Base-by-base conservation (phyloP, 805 yeast genomes). In the Yarrowia osloensis region DNA sequence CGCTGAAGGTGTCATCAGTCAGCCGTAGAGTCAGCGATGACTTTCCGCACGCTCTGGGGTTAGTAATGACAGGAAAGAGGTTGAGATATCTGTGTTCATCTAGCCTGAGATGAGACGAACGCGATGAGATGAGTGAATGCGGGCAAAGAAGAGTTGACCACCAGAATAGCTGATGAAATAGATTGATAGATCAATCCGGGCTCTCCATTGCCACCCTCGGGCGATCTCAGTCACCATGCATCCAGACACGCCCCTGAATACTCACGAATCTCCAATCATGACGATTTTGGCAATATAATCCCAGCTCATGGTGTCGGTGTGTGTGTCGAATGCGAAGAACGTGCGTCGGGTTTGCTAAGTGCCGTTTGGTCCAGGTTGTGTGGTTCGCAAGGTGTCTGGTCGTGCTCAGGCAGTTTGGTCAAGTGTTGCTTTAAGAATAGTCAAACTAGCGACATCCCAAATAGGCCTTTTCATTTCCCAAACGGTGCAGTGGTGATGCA, bases 261-360 rank as follows among this genome's bases (percentile, higher is more conserved):
- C 77, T 29, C 69, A 74, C 77, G 79, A 76, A 62, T 76, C 78
- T 9, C 78, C 78, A 17, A 76, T 74, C 79, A 76, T 76, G 52
- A 76, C 76, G 69, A 65, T 40, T 37, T 68, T 46, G 57, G 66
- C 66, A 26, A 61, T 61, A 26, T 44, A 61, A 19, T 46, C 54
- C 66, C 66, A 61, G 33, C 54, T 46, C 66, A 61, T 61, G n/a
- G 29, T 44, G 33, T 37, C 15, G 13, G 19, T 19, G 47, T 26
- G 3, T 37, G 7, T 26, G 31, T 55, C 33, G 33, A 13, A 11
- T 42, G 29, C 19, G 39, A 3, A 4, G 39, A 15, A 35, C 4
- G 39, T 35, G 22, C 4, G 42, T n/a, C 4, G 42, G n/a, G n/a
- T n/a, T 6, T 31, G 35, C 3, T 31, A 7, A 31, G n/a, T 31